phyloP scores from a whole-genome alignment of 805 yeast species.

The Metschnikowia aberdeeniae region DNA sequence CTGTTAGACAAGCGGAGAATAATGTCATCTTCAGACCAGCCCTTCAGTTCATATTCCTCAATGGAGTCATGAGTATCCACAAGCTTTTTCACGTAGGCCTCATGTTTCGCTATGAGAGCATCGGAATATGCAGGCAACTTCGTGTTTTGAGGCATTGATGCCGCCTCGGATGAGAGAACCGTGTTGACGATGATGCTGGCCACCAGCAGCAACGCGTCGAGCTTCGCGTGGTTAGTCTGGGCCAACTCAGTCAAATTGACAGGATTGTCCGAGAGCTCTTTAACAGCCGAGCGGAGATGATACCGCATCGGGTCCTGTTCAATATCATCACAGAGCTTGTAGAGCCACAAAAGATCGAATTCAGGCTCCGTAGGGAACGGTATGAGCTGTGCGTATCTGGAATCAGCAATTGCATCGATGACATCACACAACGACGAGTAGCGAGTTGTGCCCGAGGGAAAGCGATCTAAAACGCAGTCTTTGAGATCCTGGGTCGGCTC shows the following conservation, averaged over 20 bases:
- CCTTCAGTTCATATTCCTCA: constrained; percentile 30
- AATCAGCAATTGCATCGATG: constrained; percentile 32
- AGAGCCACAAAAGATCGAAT: constrained; percentile 32
- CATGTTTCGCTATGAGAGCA: constrained; percentile 20
- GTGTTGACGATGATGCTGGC: constrained; percentile 28
- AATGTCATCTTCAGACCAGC: constrained; percentile 39
- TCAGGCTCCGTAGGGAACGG: constrained; percentile 26
- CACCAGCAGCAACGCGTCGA: constrained; percentile 22
- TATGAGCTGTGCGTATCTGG: constrained; percentile 36
- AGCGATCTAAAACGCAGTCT: constrained; percentile 39
- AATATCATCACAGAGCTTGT: constrained; percentile 41
- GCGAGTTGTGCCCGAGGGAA: constrained; percentile 53
- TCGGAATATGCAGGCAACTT: constrained; percentile 33
- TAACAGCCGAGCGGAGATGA: constrained; percentile 42
- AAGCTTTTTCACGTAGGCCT: constrained; percentile 21
- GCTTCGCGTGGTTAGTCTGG: constrained; percentile 16
- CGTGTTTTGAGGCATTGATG: constrained; percentile 33
- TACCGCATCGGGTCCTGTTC: constrained; percentile 46
- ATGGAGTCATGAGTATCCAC: constrained; percentile 23
- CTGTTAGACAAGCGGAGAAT: constrained; percentile 26
- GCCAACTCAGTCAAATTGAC: constrained; percentile 33
- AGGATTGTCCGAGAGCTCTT: constrained; percentile 30
- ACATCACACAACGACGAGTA: constrained; percentile 40
- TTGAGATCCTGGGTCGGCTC: constrained; percentile 38
- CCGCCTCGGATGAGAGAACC: constrained; percentile 30